phyloP scores from a whole-genome alignment of 495 filamentous ascomycete species.

The Neurospora sp. region DNA sequence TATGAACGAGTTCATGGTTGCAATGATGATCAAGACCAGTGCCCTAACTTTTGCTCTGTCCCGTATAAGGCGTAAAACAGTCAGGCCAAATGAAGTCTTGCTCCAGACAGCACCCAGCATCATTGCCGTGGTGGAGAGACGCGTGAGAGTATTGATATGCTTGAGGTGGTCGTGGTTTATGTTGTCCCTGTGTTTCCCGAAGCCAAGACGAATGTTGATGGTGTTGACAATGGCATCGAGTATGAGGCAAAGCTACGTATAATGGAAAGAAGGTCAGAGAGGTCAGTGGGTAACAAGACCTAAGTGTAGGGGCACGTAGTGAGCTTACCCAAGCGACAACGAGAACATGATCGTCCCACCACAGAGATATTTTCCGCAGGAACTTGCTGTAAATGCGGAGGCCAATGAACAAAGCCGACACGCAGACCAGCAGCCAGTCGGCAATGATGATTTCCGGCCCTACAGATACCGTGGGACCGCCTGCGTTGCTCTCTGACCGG shows the following conservation, averaged over 20 bases:
- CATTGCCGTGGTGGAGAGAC: slow-evolving; percentile 6
- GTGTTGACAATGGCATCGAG: slow-evolving; percentile 8
- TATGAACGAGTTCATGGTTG: slow-evolving; percentile 20
- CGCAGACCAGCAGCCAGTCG: slow-evolving; percentile 9
- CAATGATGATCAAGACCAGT: slow-evolving; percentile 18
- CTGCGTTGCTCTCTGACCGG: neutral
- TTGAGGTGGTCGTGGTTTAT: slow-evolving; percentile 1
- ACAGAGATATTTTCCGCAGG: slow-evolving; percentile 12
- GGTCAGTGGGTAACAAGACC: neutral
- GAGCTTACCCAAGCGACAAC: slow-evolving; percentile 16
- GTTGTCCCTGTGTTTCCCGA: slow-evolving; percentile 10
- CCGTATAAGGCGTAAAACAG: slow-evolving; percentile 19
- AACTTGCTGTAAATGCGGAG: slow-evolving; percentile 25
- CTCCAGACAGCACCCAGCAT: slow-evolving; percentile 24
- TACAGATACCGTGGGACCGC: neutral
- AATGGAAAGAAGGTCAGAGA: neutral
- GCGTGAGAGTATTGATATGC: slow-evolving; percentile 5
- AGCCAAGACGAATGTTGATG: slow-evolving; percentile 13
- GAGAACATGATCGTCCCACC: slow-evolving; percentile 23
- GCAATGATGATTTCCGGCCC: slow-evolving; percentile 3
- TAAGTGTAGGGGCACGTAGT: neutral
- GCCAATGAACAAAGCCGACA: slow-evolving; percentile 16
- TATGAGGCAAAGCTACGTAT: slow-evolving; percentile 11
- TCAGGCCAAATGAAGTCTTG: slow-evolving; percentile 28
- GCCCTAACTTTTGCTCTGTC: slow-evolving; percentile 3